Evolutionary conservation across 441 rosid genomes (phyloP).

Genomic region (Syzygium malaccense): DNA sequence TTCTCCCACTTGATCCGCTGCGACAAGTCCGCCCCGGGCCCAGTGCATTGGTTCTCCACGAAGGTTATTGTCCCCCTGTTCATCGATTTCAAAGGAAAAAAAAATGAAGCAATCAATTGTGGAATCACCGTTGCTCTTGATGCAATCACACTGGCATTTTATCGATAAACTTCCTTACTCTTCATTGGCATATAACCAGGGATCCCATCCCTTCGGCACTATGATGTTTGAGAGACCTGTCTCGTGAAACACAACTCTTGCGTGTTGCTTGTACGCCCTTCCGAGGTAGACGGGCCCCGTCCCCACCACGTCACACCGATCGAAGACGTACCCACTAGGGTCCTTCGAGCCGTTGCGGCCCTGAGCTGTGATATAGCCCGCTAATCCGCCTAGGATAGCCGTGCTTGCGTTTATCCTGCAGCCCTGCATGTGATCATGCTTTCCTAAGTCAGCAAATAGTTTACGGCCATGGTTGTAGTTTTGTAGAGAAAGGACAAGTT

Average conservation of each 20-base stretch:
- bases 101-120: neutral
- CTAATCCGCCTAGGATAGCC: neutral
- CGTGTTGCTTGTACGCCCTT: neutral
- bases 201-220: neutral
- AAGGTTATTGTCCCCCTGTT: neutral
- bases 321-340: neutral
- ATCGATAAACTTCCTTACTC: neutral
- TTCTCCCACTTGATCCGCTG: neutral
- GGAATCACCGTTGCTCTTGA: neutral
- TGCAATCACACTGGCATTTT: no score
- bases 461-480: neutral
- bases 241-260: neutral
- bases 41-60: neutral
- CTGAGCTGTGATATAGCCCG: neutral
- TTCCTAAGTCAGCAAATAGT: neutral
- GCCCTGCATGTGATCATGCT: neutral
- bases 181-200: neutral
- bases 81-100: neutral
- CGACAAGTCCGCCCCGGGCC: neutral
- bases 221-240: neutral
- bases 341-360: neutral
- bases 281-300: neutral
- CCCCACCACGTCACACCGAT: neutral
- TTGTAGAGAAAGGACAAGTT: neutral
- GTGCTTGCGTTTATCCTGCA: neutral